Evolutionary conservation across 495 filamentous ascomycete genomes (phyloP), one percentile per base, ranked within the genome.

Genomic region (Xylaria cubensis): DNA sequence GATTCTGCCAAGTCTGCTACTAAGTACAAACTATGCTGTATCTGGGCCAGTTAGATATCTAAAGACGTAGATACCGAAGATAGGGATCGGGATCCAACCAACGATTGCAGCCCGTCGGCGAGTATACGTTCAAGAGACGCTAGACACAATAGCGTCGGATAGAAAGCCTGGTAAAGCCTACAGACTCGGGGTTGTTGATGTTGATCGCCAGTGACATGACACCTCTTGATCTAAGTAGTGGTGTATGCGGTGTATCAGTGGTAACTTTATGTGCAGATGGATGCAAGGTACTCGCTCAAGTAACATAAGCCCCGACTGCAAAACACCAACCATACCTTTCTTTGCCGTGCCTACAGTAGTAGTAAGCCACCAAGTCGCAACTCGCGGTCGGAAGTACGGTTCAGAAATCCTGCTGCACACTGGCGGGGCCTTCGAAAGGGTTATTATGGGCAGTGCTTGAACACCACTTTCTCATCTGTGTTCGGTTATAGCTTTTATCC

Each of bases 61-160:
- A 6, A 29, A 32, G 1, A 56, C 17, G 58, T 5, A 39, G 32
- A 36, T 61, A 3, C 17, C 63, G 63, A 42, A 50, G 42, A 41
- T 41, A 46, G 26, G 13, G 46, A 53, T 32, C 42, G 8, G 13
- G 36, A 39, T 8, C 36, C 36, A 39, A 39, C 36, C 44, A n/a
- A 39, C 12, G 1, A 42, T 21, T 17, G n/a, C 42, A 13, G 41
- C 29, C 15, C 64, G 17, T 19, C 42, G 64, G 34, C 9, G 65
- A 42, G 65, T 44, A 50, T 42, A 29, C 39, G 36, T 48, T 24
- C 12, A 32, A 56, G 64, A 55, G n/a, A 56, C 48, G 46, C 64
- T 46, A 32, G 46, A 67, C 42, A 50, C 50, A 67, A 67, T 67
- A 67, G 64, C 48, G 64, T 56, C 48, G 50, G 32, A 42, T 39